Evolutionary conservation across 1,284 basidiomycete species (phyloP), one percentile per base, ranked within the genome.

Genomic region (Malassezia psittaci): DNA sequence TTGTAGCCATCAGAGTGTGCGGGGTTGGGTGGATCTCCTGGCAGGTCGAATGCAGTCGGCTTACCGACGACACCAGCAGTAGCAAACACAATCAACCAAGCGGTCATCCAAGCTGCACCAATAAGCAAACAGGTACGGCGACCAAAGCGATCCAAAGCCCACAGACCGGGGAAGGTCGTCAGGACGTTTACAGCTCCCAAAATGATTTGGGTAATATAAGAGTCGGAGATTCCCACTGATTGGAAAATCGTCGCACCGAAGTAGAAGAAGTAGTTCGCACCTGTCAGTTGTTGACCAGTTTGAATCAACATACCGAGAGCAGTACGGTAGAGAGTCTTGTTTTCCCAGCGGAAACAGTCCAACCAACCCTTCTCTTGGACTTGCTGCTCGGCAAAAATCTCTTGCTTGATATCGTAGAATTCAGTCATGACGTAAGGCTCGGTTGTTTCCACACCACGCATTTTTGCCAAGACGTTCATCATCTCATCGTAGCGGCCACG

Each of bases 41-140:
- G 55, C 3, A 10, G 69, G 18, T 35, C 33, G 34, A 47, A 47
- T 8, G 34, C 35, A n/a, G 32, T 40, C 0, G 85, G 83, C 60
- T 83, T 77, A 56, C 81, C 80, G 0, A 82, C 83, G 0, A 83
- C 85, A 29, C 85, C 86, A 2, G 84, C 85, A 6, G 83, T 80
- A 0, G 85, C 85, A 67, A 85, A 88, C 18, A 86, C 81, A 66
- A 87, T 83, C 16, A 88, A 78, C 86, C 86, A 88, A 8, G 77
- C 75, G 0, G 81, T 79, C 68, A 87, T 85, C 85, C 86, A 69
- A 6, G 64, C 58, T 6, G 69, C 68, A 43, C 72, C 82, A 18
- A 76, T 51, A 38, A 83, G 76, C 33, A 83, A 76, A 58, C 82
- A 80, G 21, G 65, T 61, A 24, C 80, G 77, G 15, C 83, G 76